These are phyloP conservation scores for Penicillium angulare DNA, from an alignment of 495 filamentous ascomycete genomes.

Conservation along the genomic window DNA sequence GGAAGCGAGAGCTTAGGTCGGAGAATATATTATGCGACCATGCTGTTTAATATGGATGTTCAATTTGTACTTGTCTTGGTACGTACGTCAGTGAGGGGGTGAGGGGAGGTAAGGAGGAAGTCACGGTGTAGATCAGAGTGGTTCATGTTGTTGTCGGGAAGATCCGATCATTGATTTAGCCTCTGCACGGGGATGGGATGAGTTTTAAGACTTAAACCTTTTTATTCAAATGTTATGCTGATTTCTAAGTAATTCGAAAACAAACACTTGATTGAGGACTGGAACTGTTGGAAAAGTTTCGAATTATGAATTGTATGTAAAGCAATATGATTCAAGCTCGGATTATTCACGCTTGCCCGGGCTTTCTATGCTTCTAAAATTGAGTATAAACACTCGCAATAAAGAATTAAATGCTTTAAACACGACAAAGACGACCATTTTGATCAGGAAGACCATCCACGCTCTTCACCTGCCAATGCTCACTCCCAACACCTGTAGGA, in stretches of 20 bases:
- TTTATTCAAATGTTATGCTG: too few species aligned
- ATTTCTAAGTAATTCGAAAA: too few species aligned
- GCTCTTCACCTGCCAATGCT: conserved; percentile 44
- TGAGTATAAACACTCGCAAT: not conserved
- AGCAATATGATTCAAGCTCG: too few species aligned
- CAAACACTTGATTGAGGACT: too few species aligned
- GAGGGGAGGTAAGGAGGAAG: not conserved
- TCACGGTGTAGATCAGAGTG: too few species aligned
- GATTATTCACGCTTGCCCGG: too few species aligned
- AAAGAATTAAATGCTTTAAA: not conserved
- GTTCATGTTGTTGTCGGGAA: not conserved
- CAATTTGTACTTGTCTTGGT: too few species aligned
- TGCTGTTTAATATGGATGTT: not conserved
- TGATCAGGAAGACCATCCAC: conserved; percentile 32
- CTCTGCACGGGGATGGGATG: too few species aligned
- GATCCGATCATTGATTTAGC: too few species aligned
- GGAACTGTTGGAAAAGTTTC: too few species aligned
- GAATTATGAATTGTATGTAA: too few species aligned
- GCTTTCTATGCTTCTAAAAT: not conserved
- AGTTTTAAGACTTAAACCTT: too few species aligned
- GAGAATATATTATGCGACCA: not conserved
- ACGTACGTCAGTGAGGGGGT: not conserved
- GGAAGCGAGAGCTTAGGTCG: not conserved
- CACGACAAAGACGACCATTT: conserved; percentile 35
- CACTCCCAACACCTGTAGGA: conserved; percentile 52